phyloP scores from a whole-genome alignment of 306 rosid genomes.

The Castanospermum australe region DNA sequence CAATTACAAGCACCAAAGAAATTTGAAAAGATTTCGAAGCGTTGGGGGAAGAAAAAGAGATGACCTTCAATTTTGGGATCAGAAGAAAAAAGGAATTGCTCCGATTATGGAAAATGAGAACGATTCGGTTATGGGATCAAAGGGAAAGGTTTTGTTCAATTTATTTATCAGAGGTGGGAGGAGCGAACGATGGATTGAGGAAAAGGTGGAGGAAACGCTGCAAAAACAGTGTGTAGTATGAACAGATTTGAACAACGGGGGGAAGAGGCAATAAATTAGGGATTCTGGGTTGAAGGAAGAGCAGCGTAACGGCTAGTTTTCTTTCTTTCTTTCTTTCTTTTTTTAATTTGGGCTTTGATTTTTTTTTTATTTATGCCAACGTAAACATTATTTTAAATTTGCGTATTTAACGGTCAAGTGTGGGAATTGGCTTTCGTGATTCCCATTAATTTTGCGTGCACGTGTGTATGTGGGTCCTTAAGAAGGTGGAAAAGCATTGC shows the following conservation, averaged over 20 bases:
- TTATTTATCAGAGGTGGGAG: too few relatives aligned
- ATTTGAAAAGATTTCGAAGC: neutral
- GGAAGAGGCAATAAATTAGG: conserved; percentile 18
- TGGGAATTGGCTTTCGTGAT: neutral
- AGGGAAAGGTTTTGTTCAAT: too few relatives aligned
- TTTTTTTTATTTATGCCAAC: neutral
- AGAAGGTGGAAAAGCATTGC: too few relatives aligned
- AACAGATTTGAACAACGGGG: neutral
- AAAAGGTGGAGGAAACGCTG: neutral
- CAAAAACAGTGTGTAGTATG: neutral
- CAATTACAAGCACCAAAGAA: neutral
- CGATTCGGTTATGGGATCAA: neutral
- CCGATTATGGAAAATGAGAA: neutral
- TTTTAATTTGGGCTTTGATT: neutral
- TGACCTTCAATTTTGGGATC: neutral
- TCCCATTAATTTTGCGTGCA: neutral
- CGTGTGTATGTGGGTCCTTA: neutral
- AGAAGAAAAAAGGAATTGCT: neutral
- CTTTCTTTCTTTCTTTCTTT: neutral
- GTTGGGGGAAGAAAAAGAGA: neutral
- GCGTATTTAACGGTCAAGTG: conserved; percentile 16
- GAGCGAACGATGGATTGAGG: neutral
- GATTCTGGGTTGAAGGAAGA: conserved; percentile 3
- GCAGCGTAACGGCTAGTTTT: conserved; percentile 41
- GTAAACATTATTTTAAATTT: conserved; percentile 8